Percentiles rank a stretch among this genome's conserved stretches.
phyloP scores from a whole-genome alignment of 2,329 filamentous ascomycete species.

The Ilyonectria robusta region DNA sequence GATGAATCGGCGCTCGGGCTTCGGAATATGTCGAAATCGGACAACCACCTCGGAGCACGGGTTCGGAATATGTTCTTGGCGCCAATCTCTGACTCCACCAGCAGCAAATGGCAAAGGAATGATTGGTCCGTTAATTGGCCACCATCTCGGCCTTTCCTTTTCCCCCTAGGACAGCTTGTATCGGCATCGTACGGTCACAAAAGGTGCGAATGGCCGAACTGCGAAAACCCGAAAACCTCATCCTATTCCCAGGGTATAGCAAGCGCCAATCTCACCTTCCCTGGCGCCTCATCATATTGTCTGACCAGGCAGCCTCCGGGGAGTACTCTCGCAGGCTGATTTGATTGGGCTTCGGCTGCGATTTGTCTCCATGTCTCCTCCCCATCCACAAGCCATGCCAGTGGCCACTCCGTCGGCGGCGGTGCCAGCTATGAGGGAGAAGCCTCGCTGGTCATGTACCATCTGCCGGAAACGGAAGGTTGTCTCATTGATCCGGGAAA shows the following conservation, averaged over 20 bases:
- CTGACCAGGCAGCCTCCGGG: background rate
- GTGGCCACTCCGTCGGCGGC: background rate
- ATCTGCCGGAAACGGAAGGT: background rate
- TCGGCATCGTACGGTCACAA: background rate
- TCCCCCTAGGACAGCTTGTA: no score
- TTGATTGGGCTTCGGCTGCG: background rate
- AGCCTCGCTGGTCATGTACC: background rate
- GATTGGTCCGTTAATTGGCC: no score
- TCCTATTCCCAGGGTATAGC: no score
- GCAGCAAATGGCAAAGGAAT: no score
- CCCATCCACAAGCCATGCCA: background rate
- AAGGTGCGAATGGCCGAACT: background rate
- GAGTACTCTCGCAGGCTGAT: background rate
- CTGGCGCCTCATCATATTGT: background rate
- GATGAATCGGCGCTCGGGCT: background rate
- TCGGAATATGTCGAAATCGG: no score
- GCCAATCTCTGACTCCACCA: no score
- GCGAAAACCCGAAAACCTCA: no score
- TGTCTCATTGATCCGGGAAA: background rate
- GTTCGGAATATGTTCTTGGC: no score
- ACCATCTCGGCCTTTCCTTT: no score
- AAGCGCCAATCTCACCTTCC: background rate
- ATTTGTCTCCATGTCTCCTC: background rate
- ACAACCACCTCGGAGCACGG: no score
- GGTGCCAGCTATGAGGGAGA: background rate